Conservation (phyloP, 495 filamentous ascomycete species). For the Penicillium cinerascens region DNA sequence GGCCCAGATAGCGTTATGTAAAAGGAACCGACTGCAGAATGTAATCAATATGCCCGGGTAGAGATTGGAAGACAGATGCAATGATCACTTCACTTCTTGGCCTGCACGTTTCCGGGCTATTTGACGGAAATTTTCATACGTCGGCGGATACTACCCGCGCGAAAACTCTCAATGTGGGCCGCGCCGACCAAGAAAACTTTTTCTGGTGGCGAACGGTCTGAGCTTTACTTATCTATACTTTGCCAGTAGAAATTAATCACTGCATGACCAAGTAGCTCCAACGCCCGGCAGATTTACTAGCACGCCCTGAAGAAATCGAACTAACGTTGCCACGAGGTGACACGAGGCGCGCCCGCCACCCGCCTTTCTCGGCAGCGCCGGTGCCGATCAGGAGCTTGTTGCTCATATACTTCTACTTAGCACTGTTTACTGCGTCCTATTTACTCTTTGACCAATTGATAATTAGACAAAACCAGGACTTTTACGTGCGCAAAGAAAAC, state of each 20-base stretch:
- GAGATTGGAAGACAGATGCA: not conserved
- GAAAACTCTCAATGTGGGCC: not conserved
- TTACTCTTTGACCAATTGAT: not conserved
- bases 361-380: not conserved
- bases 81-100: not conserved
- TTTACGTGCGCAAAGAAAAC: not conserved
- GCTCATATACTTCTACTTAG: not conserved
- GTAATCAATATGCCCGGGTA: not conserved
- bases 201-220: not conserved
- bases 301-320: not conserved
- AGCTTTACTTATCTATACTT: not conserved
- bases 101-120: not conserved
- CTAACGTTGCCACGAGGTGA: not conserved
- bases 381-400: not conserved
- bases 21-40: slow-evolving; percentile 9
- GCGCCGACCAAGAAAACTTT: not conserved
- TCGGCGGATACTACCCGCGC: not conserved
- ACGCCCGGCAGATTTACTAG: not conserved
- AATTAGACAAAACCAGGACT: not conserved
- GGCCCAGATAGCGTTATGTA: slow-evolving; percentile 28
- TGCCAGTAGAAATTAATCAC: not conserved
- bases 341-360: not conserved
- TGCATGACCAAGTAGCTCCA: not conserved
- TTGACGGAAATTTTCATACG: not conserved
- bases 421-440: not conserved